Evolutionary conservation across 306 rosid genomes (phyloP).

Genomic region (Cicer chorassanicum): DNA sequence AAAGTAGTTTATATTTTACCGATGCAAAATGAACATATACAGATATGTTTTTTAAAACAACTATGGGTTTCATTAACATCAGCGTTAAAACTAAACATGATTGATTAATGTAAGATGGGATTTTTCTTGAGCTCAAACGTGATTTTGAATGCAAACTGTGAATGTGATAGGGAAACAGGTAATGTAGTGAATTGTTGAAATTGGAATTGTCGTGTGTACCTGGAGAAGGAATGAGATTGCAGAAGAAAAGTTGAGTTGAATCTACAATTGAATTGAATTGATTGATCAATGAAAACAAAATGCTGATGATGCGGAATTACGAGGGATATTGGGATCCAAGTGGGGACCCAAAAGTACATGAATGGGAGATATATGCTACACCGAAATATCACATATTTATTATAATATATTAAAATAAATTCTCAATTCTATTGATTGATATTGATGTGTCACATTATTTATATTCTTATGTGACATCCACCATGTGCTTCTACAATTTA

Average conservation of each 20-base stretch:
- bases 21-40: neutral
- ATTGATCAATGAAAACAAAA: neutral
- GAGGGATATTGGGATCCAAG: neutral
- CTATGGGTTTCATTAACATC: neutral
- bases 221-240: constrained; percentile 16
- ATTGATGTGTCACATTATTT: no score
- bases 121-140: neutral
- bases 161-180: neutral
- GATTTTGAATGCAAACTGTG: neutral
- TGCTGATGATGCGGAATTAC: neutral
- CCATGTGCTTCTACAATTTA: no score
- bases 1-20: neutral
- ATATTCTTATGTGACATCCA: no score
- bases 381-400: no score
- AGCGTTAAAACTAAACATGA: neutral
- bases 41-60: neutral
- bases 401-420: no score
- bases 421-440: no score
- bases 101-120: neutral
- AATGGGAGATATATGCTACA: no score
- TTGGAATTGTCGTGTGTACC: constrained; percentile 23
- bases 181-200: neutral
- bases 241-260: neutral
- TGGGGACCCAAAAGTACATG: neutral
- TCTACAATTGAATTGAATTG: constrained; percentile 1